phyloP scores from a whole-genome alignment of 2,329 filamentous ascomycete species.

The Microdochium paspali region DNA sequence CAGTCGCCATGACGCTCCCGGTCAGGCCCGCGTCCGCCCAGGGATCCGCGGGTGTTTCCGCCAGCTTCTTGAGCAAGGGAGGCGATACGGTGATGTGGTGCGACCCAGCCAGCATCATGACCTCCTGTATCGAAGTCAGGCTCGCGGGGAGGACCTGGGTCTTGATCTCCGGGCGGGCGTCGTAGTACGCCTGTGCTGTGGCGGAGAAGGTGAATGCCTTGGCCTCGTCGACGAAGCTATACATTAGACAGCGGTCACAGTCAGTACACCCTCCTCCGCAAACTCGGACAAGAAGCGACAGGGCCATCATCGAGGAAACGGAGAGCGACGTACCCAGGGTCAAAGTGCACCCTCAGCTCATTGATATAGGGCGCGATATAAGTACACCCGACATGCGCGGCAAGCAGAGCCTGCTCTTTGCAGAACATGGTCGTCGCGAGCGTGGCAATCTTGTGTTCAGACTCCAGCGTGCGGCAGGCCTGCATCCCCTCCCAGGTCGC shows the following conservation, averaged over 20 bases:
- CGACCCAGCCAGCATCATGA: slow-evolving; percentile 47
- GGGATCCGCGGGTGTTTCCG: slow-evolving; percentile 21
- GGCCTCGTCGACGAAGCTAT: slow-evolving; percentile 35
- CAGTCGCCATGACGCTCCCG: slow-evolving; percentile 15
- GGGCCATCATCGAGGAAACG: background rate
- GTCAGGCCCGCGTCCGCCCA: slow-evolving; percentile 17
- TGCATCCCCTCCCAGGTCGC: slow-evolving; percentile 54
- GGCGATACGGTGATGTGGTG: slow-evolving; percentile 52
- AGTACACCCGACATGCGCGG: slow-evolving; percentile 45
- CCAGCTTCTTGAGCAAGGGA: slow-evolving; percentile 36
- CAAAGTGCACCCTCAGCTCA: slow-evolving; percentile 53
- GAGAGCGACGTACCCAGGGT: slow-evolving; percentile 29
- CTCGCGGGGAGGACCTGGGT: slow-evolving; percentile 48
- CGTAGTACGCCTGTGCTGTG: slow-evolving; percentile 42
- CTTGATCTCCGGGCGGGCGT: slow-evolving; percentile 17
- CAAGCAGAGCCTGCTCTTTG: slow-evolving; percentile 48
- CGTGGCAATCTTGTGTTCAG: slow-evolving; percentile 37
- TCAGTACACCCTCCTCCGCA: slow-evolving; percentile 1
- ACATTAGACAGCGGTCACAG: background rate
- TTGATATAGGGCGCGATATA: slow-evolving; percentile 61
- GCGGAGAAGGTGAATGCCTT: slow-evolving; percentile 41
- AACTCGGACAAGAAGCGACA: background rate
- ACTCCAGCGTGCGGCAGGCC: slow-evolving; percentile 45
- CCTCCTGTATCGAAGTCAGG: slow-evolving; percentile 46
- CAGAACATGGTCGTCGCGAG: slow-evolving; percentile 56